Base-by-base conservation (phyloP, 2,329 filamentous ascomycete species). In the Fusarium nisikadoi region DNA sequence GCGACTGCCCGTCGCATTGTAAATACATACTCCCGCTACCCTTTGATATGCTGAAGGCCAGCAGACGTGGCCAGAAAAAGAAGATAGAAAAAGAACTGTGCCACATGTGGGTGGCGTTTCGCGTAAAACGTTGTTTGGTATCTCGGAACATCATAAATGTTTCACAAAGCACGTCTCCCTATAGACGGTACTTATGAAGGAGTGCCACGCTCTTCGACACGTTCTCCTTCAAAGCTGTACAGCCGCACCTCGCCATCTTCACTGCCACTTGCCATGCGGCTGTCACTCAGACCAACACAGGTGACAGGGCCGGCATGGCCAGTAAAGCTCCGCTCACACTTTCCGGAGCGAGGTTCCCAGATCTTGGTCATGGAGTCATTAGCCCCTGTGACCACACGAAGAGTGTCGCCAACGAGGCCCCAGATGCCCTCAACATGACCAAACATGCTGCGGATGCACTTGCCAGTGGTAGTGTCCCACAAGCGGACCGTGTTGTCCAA, bases 371-470 rank as follows among this genome's bases (percentile, higher is more conserved):
- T 97, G 45, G 94, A 91, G 82, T 99, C 96, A 80, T 98, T 94
- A 16, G 94, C 93, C 2, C 95, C 95, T 23, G 92, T 94, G 19
- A 98, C 94, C 20, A 97, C 90, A 16, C 96, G 90, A 25, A 98
- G 84, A 2, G 93, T 95, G 81, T 98, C 95, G 6, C 93, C 95
- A 0, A 93, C 94, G 6, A 99, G 86, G 10, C 93, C 93, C 96
- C 96, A 99, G 25, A 99, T 92, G 36, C 96, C 96, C 81, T 99
- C 96, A 27, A 99, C 89, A 78, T 99, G 96, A 0, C 96, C 96
- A 79, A 98, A 99, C 85, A 98, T 97, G 36, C 94, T 97, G 69
- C 94, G 93, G 38, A 98, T 87, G 77, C 94, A 97, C 71, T 90
- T 90, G 41, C 94, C 94, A 1, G 92, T 92, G 9, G 88, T 89